Conservation (phyloP, 169 alveolate genomes). For the Plasmodium adleri region DNA sequence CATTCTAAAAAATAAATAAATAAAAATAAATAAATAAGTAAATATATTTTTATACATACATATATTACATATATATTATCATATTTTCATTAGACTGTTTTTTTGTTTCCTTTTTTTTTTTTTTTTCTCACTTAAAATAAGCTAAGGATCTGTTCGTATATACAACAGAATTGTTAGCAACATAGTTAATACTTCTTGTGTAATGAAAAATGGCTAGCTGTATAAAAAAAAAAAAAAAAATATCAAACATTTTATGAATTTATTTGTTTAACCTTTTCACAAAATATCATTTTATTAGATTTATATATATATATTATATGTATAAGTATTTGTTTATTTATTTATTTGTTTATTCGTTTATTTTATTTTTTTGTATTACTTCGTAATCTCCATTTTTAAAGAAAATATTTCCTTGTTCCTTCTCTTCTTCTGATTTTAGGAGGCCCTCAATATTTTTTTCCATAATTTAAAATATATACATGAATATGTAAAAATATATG, state of each 20-base stretch:
- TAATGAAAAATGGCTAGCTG: slow-evolving; percentile 62
- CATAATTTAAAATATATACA: slow-evolving; percentile 9
- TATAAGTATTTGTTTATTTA: no score
- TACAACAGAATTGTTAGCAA: slow-evolving; percentile 21
- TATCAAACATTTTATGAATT: no score
- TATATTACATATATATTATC: neutral
- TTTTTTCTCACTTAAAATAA: slow-evolving; percentile 39
- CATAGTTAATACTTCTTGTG: slow-evolving; percentile 42
- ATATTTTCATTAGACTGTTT: neutral
- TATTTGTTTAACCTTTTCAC: neutral
- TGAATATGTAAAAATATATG: neutral
- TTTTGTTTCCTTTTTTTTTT: neutral
- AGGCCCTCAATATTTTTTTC: slow-evolving; percentile 14
- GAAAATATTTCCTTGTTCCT: slow-evolving; percentile 51
- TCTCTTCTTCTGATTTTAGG: slow-evolving; percentile 49
- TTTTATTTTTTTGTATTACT: slow-evolving; percentile 10
- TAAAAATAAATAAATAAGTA: neutral
- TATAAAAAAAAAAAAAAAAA: neutral
- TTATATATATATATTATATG: neutral
- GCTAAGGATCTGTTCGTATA: slow-evolving; percentile 64
- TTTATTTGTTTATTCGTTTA: no score
- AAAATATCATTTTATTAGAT: neutral
- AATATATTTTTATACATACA: no score
- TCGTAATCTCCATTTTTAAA: slow-evolving; percentile 56
- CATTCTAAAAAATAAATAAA: slow-evolving; percentile 10